A percentile compares a stretch with the other conserved stretches of the same genome.
Evolutionary conservation across 2,329 filamentous ascomycete species (phyloP).

Genomic region (Penicillium sp.): DNA sequence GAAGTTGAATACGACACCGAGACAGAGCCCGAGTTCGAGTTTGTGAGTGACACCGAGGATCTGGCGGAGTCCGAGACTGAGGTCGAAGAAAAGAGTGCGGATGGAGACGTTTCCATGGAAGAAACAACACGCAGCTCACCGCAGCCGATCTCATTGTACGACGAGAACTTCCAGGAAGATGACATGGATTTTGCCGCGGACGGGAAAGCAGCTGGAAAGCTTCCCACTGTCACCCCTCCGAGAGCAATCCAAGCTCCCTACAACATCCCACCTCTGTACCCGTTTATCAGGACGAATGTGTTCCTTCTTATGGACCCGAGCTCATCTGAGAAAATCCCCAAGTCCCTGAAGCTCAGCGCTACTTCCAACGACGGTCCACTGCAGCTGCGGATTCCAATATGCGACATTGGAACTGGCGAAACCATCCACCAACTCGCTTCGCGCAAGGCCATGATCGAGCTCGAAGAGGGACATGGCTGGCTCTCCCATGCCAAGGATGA

Average conservation of each 20-base stretch:
- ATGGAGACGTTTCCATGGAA: conserved; percentile 12
- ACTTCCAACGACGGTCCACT: conserved; percentile 52
- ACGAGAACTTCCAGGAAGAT: conserved; percentile 42
- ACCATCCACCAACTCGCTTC: conserved; percentile 64
- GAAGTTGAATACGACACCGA: conserved; percentile 51
- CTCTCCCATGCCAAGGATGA: conserved; percentile 45
- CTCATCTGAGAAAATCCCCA: conserved; percentile 41
- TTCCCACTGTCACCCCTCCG: conserved; percentile 44
- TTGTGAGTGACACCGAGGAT: conserved; percentile 35
- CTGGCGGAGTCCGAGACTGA: conserved; percentile 8
- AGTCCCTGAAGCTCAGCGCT: conserved; percentile 51
- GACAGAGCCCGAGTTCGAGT: conserved; percentile 50
- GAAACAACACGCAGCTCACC: conserved; percentile 16
- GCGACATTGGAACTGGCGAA: conserved; percentile 40
- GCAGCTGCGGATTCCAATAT: conserved; percentile 56
- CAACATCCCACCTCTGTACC: conserved; percentile 55
- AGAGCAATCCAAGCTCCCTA: conserved; percentile 57
- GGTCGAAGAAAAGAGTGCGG: neutral
- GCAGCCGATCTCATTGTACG: conserved; percentile 53
- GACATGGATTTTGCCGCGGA: conserved; percentile 18
- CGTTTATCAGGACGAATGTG: conserved; percentile 56
- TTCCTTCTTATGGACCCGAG: conserved; percentile 57
- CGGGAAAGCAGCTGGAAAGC: conserved; percentile 36
- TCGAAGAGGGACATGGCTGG: conserved; percentile 65
- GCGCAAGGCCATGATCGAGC: conserved; percentile 57